Evolutionary conservation across 371 early-diverging fungal species (phyloP).

Genomic region (Scutellospora calospora): DNA sequence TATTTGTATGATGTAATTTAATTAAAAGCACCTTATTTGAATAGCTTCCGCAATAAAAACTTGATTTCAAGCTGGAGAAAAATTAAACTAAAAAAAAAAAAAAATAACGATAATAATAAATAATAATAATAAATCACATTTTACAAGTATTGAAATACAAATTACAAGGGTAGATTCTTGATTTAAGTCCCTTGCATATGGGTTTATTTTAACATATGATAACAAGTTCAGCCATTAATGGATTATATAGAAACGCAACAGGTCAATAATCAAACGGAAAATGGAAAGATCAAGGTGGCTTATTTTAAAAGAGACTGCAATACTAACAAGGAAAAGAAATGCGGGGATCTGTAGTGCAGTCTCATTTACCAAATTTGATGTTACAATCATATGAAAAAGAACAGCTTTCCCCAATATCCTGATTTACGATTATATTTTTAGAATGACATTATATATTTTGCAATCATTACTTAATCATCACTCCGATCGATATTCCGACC

Average conservation of each 20-base stretch:
- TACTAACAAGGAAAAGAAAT: not conserved
- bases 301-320: not conserved
- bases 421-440: not conserved
- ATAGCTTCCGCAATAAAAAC: no score
- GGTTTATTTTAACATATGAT: not conserved
- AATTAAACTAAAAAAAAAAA: no score
- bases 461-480: not conserved
- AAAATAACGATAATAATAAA: no score
- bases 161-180: no score
- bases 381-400: not conserved
- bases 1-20: no score
- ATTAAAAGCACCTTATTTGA: no score
- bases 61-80: no score
- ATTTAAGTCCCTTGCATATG: not conserved
- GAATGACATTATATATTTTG: not conserved
- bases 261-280: not conserved
- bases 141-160: no score
- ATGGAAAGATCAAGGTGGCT: not conserved
- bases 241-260: not conserved
- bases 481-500: not conserved
- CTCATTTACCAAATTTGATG: not conserved
- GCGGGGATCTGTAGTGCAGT: slow-evolving; percentile 4
- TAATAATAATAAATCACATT: no score
- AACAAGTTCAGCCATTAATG: not conserved
- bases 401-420: not conserved